These are phyloP conservation scores for Ophiosphaerella herpotricha DNA, from an alignment of 2,329 filamentous ascomycete species.

Conservation along the genomic window DNA sequence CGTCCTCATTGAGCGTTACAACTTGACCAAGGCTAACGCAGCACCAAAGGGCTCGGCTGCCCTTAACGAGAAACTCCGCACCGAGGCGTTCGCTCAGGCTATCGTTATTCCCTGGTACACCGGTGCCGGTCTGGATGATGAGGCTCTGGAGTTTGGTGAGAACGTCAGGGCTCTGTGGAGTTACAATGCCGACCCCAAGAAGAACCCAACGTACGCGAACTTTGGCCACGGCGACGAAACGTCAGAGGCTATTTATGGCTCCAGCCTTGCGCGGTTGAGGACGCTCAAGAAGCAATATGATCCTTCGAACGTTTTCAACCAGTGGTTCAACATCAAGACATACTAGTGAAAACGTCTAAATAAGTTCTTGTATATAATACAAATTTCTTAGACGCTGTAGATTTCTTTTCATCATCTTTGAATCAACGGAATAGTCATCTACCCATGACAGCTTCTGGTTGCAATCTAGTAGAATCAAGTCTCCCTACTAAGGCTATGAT, in stretches of 20 bases:
- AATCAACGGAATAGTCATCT: no score
- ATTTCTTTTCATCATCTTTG: no score
- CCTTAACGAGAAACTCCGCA: constrained; percentile 34
- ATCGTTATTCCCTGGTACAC: constrained; percentile 50
- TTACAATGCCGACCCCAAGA: constrained; percentile 8
- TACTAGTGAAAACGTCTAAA: not conserved
- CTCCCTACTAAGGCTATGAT: no score
- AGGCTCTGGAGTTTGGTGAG: constrained; percentile 42
- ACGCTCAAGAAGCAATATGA: constrained; percentile 33
- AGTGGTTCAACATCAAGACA: constrained; percentile 33
- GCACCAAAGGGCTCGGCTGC: constrained; percentile 20
- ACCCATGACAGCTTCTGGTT: no score
- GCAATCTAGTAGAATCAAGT: no score
- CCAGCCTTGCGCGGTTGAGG: constrained; percentile 21
- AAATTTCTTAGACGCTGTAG: no score
- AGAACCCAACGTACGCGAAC: constrained; percentile 33
- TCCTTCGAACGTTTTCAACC: constrained; percentile 26
- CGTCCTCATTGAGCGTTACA: constrained; percentile 47
- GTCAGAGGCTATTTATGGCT: constrained; percentile 27
- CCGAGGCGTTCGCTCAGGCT: constrained; percentile 44
- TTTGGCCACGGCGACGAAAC: constrained; percentile 35
- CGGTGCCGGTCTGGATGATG: constrained; percentile 40
- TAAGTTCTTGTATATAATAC: no score
- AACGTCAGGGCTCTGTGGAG: constrained; percentile 37
- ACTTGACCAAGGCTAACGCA: constrained; percentile 36